Evolutionary conservation across 345 rosid genomes (phyloP), one percentile per base, ranked within the genome.

Genomic region (Laguncularia racemosa): DNA sequence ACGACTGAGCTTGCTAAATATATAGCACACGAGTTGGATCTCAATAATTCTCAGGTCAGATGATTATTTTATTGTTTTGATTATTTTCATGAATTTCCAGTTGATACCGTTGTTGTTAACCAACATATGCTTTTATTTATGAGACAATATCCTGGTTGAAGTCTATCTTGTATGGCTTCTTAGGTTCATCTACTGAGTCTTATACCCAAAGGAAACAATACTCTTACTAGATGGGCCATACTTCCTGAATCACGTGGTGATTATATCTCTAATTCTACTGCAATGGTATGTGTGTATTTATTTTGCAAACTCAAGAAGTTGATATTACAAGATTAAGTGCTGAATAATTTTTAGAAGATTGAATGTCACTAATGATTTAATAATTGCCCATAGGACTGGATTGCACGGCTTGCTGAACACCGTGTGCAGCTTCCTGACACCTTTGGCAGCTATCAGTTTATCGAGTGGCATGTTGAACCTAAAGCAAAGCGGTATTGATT

Each of bases 381-480:
- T 20, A 17, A 20, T 17, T 55, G 15, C 47, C 52, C 57, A 23
- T 77, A 89, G 97, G 71, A 66, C 47, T 82, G 89, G 60, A 79
- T 89, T 55, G 65, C 88, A 44, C 78, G 56, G 63, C 80, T 89
- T 72, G 71, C 80, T 21, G 88, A 83, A 61, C 85, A 84, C 56
- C 85, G 53, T 16, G 52, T 89, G 66, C 74, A 58, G 56, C 90
- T 93, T 71, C 96, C 96, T 49, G 75, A 73, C 45, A 59, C 59
- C 38, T 87, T 77, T 16, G 96, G 95, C 73, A 75, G 58, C 68
- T 89, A 89, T 33, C 48, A 78, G 70, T 70, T 85, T 63, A 56
- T 87, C 46, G 57, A 64, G 13, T 85, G 95, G 89, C 73, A 86
- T 68, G 68, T 87, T 52, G 76, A 82, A 73, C 86, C 86, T 58